These are phyloP conservation scores for Tricholoma saponaceum DNA, from an alignment of 768 basidiomycete genomes.

Conservation along the genomic window DNA sequence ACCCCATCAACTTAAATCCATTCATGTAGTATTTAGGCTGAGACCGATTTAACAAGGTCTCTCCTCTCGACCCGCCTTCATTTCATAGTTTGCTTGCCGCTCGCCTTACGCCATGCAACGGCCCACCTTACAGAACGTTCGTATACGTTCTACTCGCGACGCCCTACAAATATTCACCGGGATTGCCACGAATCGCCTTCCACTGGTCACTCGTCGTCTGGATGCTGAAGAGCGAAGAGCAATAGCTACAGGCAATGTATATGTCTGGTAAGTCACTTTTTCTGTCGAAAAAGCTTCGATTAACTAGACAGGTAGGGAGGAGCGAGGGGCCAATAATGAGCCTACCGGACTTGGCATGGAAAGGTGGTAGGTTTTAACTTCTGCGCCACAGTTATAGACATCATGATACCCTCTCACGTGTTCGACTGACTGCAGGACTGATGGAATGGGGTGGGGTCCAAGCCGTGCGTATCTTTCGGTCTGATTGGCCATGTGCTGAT, in stretches of 20 bases:
- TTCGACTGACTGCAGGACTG: constrained; percentile 31
- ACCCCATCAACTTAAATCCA: constrained; percentile 8
- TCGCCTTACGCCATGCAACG: constrained; percentile 51
- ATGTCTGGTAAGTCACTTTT: constrained; percentile 53
- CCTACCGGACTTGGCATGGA: constrained; percentile 84
- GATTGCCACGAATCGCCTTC: constrained; percentile 62
- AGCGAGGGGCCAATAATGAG: constrained; percentile 80
- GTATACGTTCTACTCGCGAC: constrained; percentile 74
- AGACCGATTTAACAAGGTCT: constrained; percentile 1
- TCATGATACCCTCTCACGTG: neutral
- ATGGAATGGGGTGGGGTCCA: constrained; percentile 81
- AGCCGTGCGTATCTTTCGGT: constrained; percentile 57
- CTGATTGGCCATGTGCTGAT: constrained; percentile 5
- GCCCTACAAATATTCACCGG: constrained; percentile 81
- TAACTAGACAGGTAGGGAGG: constrained; percentile 46
- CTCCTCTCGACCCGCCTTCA: constrained; percentile 16
- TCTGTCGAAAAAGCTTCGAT: neutral
- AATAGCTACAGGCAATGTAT: constrained; percentile 74
- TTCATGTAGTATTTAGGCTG: constrained; percentile 20
- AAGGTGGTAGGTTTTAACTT: constrained; percentile 49
- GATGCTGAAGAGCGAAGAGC: constrained; percentile 78
- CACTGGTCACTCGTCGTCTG: constrained; percentile 76
- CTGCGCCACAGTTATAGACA: neutral
- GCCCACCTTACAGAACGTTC: constrained; percentile 71
- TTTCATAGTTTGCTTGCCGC: constrained; percentile 9